Percentiles rank a stretch among this genome's conserved stretches.
Conservation (phyloP, 257 asterid species). For the Vinca minor region DNA sequence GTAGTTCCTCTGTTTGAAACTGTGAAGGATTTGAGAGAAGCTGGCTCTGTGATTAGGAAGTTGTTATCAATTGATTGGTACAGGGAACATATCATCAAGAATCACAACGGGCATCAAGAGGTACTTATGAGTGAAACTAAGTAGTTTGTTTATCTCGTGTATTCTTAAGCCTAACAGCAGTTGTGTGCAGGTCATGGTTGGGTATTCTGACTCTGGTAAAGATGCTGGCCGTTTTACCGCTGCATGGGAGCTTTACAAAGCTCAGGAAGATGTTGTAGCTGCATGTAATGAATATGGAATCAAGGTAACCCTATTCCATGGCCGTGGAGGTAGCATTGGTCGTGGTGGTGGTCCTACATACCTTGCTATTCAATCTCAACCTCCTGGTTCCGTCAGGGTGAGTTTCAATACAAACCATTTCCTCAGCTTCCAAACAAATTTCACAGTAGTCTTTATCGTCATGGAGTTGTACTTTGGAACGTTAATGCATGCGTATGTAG, state of each 20-base stretch:
- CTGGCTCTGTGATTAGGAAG: slow-evolving; percentile 81
- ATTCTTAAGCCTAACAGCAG: slow-evolving; percentile 19
- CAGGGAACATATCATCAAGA: slow-evolving; percentile 58
- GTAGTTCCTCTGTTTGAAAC: slow-evolving; percentile 97
- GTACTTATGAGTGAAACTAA: slow-evolving; percentile 22
- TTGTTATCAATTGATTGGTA: slow-evolving; percentile 87
- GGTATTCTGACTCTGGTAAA: slow-evolving; percentile 96
- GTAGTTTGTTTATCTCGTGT: background rate
- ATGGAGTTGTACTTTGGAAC: background rate
- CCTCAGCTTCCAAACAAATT: background rate
- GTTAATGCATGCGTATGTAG: background rate
- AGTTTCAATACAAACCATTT: slow-evolving; percentile 19
- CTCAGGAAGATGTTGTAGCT: slow-evolving; percentile 92
- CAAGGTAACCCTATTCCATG: slow-evolving; percentile 88
- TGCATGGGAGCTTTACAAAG: slow-evolving; percentile 99
- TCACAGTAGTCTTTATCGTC: background rate
- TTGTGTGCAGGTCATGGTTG: slow-evolving; percentile 88
- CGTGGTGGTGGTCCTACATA: slow-evolving; percentile 98
- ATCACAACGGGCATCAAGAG: slow-evolving; percentile 96
- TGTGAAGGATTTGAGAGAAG: slow-evolving; percentile 90
- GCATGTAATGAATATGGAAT: slow-evolving; percentile 84
- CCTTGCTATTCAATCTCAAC: slow-evolving; percentile 96
- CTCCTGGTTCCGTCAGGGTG: slow-evolving; percentile 97
- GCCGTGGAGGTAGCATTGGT: slow-evolving; percentile 99
- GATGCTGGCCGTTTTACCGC: slow-evolving; percentile 97